phyloP scores from a whole-genome alignment of 139 green algal genomes.

The Tetradesmus obliquus region DNA sequence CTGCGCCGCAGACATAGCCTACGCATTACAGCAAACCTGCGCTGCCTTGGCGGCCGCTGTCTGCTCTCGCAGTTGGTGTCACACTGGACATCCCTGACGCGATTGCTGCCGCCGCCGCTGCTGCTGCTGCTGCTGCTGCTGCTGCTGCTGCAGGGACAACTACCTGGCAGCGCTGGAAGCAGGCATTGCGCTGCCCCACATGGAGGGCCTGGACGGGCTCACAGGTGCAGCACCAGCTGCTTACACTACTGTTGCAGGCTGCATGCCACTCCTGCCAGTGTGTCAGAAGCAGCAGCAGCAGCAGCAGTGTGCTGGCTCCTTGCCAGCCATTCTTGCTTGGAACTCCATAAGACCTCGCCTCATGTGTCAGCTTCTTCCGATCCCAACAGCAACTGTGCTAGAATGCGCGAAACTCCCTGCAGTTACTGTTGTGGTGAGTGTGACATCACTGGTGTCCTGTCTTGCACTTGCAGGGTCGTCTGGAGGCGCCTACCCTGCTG shows the following conservation, averaged over 20 bases:
- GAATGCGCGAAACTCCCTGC: too few species aligned
- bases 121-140: not conserved
- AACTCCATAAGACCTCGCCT: too few species aligned
- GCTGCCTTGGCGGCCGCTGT: not conserved
- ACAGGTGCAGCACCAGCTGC: not conserved
- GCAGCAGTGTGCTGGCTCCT: not conserved
- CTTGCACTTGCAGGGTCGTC: not conserved
- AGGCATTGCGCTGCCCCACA: slow-evolving; percentile 50
- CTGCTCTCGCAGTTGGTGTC: not conserved
- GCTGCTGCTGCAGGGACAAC: slow-evolving; percentile 39
- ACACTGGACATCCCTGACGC: not conserved
- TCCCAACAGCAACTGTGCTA: too few species aligned
- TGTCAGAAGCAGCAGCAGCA: not conserved
- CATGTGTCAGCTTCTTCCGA: too few species aligned
- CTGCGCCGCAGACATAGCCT: too few species aligned
- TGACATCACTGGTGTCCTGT: too few species aligned
- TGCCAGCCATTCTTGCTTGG: too few species aligned
- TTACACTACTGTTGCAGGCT: too few species aligned
- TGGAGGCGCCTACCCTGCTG: not conserved
- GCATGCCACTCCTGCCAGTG: not conserved
- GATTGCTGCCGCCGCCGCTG: too few species aligned
- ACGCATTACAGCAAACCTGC: not conserved
- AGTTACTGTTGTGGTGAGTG: too few species aligned
- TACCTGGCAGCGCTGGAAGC: slow-evolving; percentile 54
- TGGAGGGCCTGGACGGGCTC: slow-evolving; percentile 49